Base-by-base conservation (phyloP, 106 monocot species). In the Allium fistulosum region DNA sequence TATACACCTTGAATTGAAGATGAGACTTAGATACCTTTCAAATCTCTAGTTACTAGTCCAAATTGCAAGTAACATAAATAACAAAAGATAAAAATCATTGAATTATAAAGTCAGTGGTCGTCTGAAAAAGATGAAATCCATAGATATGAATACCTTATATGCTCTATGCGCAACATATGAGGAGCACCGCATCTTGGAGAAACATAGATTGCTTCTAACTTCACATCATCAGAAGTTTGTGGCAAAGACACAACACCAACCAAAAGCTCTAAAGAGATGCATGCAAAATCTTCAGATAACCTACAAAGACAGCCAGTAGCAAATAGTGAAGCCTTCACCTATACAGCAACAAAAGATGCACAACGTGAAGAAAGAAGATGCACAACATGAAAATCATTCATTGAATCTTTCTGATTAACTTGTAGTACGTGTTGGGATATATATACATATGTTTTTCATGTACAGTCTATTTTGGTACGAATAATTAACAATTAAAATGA, bases 291-390 rank as follows among this genome's bases (percentile, higher is more conserved):
- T 68, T 92, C 87, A 10, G 92, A 84, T 28, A 90, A 75, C 59
- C 52, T 67, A 76, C 74, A 89, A 89, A 48, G 93, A 83, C 83
- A 92, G 17, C 92, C 90, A 78, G 87, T 78, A 17, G 85, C 87
- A 90, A 92, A 90, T 11, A 99, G 57, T 52, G 97, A 84, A 48
- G 92, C 97, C 68, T 75, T 90, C 27, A 93, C 82, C 97, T 97
- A 76, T 26, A 53, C 52, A 22, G 1, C 22, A 22, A 22, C 22
- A 22, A 22, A 22, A 22, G 22, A 22, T 22, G 22, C 22, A 22
- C 22, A 22, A 22, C 22, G 1, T 22, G 22, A 22, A 22, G 22
- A 22, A 22, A 22, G 22, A 22, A 22, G 22, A 22, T 22, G 22
- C 22, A 22, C 22, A 22, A 22, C 22, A 22, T 22, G 22, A 22